Percentiles rank a stretch among this genome's conserved stretches.
Conservation (phyloP, 2,329 filamentous ascomycete genomes). For the Xylaria sp. region DNA sequence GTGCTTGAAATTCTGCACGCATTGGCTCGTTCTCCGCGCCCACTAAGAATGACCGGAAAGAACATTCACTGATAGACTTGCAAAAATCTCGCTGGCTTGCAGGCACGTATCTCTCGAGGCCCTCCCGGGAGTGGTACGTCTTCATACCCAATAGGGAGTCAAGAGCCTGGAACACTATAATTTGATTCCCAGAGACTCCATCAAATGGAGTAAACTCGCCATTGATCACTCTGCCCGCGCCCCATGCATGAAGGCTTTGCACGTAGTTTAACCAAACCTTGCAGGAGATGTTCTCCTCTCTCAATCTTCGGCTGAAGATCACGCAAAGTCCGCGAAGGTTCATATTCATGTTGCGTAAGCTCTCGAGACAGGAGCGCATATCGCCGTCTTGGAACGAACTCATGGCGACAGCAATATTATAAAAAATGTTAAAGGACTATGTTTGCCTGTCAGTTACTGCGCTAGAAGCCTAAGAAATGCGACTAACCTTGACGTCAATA, state of each 20-base stretch:
- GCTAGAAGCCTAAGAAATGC: background rate
- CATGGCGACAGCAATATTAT: background rate
- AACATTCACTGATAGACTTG: background rate
- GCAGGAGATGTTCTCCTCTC: background rate
- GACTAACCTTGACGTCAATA: background rate
- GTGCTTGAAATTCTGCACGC: background rate
- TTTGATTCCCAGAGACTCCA: constrained; percentile 4
- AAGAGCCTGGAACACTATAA: constrained; percentile 41
- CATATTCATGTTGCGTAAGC: background rate
- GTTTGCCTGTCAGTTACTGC: background rate
- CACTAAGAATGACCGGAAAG: background rate
- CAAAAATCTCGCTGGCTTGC: background rate
- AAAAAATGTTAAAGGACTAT: background rate
- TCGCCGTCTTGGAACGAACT: background rate
- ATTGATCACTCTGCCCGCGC: background rate
- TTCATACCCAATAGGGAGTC: constrained; percentile 29
- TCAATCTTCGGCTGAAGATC: background rate
- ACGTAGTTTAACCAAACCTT: constrained; percentile 4
- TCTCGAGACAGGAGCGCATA: background rate
- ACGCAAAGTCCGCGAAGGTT: background rate
- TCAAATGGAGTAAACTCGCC: background rate
- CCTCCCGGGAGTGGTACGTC: background rate
- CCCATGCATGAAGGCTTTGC: constrained; percentile 1
- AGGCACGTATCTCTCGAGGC: background rate
- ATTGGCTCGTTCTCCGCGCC: background rate